phyloP scores from a whole-genome alignment of 306 rosid species.

The Lathyrus sativus region DNA sequence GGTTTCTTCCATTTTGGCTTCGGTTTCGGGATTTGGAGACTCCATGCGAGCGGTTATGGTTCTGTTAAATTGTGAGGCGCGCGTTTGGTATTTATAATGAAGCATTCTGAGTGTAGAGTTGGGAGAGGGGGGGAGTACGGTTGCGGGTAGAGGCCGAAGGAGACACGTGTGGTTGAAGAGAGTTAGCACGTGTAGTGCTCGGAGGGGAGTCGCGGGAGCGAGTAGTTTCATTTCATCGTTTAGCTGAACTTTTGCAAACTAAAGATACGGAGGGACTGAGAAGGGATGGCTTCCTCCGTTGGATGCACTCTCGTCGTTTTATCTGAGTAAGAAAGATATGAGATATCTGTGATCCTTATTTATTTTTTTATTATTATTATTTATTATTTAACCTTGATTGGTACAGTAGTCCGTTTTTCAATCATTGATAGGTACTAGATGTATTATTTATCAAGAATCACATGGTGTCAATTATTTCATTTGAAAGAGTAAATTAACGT shows the following conservation, averaged over 20 bases:
- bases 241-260: not conserved
- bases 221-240: conserved; percentile 24
- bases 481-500: too few relatives aligned
- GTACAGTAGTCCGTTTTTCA: too few relatives aligned
- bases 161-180: conserved; percentile 40
- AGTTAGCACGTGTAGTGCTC: conserved; percentile 40
- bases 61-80: not conserved
- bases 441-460: too few relatives aligned
- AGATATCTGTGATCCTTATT: too few relatives aligned
- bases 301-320: too few relatives aligned
- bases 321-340: too few relatives aligned
- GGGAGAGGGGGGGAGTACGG: conserved; percentile 29
- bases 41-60: conserved; percentile 1
- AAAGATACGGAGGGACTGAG: not conserved
- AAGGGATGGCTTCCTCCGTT: not conserved
- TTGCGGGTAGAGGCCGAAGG: not conserved
- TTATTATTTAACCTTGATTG: too few relatives aligned
- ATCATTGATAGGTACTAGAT: too few relatives aligned
- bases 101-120: not conserved
- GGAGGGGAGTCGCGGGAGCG: not conserved
- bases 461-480: too few relatives aligned
- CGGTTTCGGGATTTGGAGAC: not conserved
- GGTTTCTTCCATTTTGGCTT: conserved; percentile 46
- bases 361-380: too few relatives aligned
- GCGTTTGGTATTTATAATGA: conserved; percentile 28